These are phyloP conservation scores for Backusella macrospora DNA, from an alignment of 192 early-diverging fungal genomes.

Conservation along the genomic window DNA sequence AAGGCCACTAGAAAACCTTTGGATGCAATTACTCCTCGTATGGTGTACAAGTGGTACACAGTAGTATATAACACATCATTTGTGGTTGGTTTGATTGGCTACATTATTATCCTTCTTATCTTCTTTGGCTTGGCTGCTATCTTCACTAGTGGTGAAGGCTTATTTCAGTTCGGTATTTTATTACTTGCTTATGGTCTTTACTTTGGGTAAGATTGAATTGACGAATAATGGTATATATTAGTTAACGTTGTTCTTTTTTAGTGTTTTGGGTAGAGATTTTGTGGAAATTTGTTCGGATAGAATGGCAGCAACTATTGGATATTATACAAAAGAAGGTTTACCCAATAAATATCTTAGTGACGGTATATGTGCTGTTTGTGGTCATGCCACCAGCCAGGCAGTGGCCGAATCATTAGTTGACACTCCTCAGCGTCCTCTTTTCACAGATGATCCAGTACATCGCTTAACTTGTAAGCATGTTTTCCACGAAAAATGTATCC, in stretches of 20 bases:
- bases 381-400: slow-evolving; percentile 47
- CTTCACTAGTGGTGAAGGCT: slow-evolving; percentile 43
- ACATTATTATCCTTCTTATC: slow-evolving; percentile 51
- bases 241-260: slow-evolving; percentile 14
- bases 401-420: slow-evolving; percentile 40
- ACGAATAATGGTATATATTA: neutral
- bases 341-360: slow-evolving; percentile 56
- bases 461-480: slow-evolving; percentile 55
- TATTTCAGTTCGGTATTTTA: slow-evolving; percentile 47
- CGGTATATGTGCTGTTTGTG: slow-evolving; percentile 62
- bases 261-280: slow-evolving; percentile 62
- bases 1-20: slow-evolving; percentile 62
- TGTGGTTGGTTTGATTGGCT: slow-evolving; percentile 58
- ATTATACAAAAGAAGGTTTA: slow-evolving; percentile 63
- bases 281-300: slow-evolving; percentile 65
- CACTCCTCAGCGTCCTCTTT: slow-evolving; percentile 25
- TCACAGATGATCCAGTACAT: slow-evolving; percentile 39
- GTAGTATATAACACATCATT: slow-evolving; percentile 62
- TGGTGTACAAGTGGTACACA: slow-evolving; percentile 66
- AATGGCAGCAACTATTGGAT: slow-evolving; percentile 65
- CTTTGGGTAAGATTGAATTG: slow-evolving; percentile 53
- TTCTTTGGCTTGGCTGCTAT: slow-evolving; percentile 55
- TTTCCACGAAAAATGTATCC: slow-evolving; percentile 67
- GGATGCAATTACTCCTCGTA: slow-evolving; percentile 59
- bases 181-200: slow-evolving; percentile 61